These are phyloP conservation scores for Arthrobotrys megalospora DNA, from an alignment of 2,329 filamentous ascomycete species.

Conservation along the genomic window DNA sequence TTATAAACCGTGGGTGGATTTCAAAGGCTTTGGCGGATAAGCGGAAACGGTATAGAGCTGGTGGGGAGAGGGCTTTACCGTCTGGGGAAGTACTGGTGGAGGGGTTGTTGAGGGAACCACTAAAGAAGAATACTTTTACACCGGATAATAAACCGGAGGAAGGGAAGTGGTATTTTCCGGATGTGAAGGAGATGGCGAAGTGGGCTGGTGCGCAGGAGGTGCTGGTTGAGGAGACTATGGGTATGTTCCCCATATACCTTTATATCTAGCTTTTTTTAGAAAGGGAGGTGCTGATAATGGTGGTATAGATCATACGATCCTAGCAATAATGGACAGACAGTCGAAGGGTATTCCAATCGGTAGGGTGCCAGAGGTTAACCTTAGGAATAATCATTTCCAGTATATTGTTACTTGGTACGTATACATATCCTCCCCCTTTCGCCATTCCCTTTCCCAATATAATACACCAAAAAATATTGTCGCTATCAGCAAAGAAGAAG, in stretches of 20 bases:
- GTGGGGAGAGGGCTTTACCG: constrained; percentile 75
- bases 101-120: constrained; percentile 87
- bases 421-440: constrained; percentile 22
- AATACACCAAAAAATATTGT: constrained; percentile 63
- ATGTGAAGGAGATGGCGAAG: constrained; percentile 90
- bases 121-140: constrained; percentile 98
- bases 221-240: constrained; percentile 96
- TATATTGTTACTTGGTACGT: constrained; percentile 98
- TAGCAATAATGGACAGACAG: constrained; percentile 75
- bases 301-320: constrained; percentile 30
- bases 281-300: background rate
- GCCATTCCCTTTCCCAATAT: constrained; percentile 6
- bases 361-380: constrained; percentile 86
- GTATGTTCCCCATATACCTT: constrained; percentile 70
- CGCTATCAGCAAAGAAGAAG: background rate
- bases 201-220: constrained; percentile 86
- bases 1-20: constrained; percentile 95
- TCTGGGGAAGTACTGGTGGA: constrained; percentile 81
- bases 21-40: constrained; percentile 80
- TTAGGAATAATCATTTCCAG: constrained; percentile 96
- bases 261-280: background rate
- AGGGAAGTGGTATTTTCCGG: constrained; percentile 93
- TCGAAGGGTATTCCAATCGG: constrained; percentile 90
- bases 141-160: constrained; percentile 87
- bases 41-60: constrained; percentile 69